Conservation (phyloP, 441 rosid genomes). For the Eutrema salsugineum region DNA sequence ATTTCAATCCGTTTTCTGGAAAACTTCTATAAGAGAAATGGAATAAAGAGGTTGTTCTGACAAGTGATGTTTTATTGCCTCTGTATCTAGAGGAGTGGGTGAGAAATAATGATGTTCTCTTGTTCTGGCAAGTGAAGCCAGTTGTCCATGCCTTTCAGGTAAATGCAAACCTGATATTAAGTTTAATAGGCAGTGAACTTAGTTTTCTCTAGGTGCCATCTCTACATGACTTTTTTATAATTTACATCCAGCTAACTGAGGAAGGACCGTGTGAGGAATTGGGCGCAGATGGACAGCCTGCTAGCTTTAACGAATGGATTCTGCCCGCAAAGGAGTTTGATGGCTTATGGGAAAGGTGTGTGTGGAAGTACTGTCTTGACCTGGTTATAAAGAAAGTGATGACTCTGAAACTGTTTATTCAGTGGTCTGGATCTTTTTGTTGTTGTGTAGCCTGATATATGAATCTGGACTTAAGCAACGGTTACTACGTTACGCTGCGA, state of each 20-base stretch:
- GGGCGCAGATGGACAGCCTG: conserved; percentile 71
- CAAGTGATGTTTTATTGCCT: not conserved
- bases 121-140: conserved; percentile 98
- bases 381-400: not conserved
- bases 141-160: conserved; percentile 96
- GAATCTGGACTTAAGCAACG: conserved; percentile 94
- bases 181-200: not conserved
- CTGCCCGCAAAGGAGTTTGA: conserved; percentile 98
- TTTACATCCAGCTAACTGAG: conserved; percentile 60
- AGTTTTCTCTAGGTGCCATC: not conserved
- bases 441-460: conserved; percentile 75
- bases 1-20: not conserved
- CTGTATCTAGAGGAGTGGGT: conserved; percentile 69
- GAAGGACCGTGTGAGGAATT: conserved; percentile 96
- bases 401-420: not conserved
- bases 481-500: conserved; percentile 83
- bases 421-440: conserved; percentile 13
- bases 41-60: not conserved
- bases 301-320: conserved; percentile 96
- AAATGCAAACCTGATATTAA: conserved; percentile 5
- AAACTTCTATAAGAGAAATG: not conserved
- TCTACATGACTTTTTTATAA: not conserved
- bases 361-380: not conserved
- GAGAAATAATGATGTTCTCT: conserved; percentile 67
- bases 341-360: conserved; percentile 99